A percentile compares a stretch with the other conserved stretches of the same genome.
Evolutionary conservation across 352 stramenopile species (phyloP).

Genomic region (Elongisporangium senticosum): DNA sequence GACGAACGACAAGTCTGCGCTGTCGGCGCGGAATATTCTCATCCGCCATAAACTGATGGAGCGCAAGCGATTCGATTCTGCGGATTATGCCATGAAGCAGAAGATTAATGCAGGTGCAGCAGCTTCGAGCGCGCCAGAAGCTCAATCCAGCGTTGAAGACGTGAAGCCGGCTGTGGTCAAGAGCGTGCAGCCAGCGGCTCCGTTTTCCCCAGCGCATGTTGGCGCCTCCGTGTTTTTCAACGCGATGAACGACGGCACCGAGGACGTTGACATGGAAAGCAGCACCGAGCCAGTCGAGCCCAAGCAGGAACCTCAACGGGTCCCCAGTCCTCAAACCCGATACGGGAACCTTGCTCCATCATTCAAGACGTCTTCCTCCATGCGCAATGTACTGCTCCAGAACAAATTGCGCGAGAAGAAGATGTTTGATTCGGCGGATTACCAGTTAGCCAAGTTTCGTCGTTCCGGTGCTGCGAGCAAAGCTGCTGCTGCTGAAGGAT

Average conservation of each 20-base stretch:
- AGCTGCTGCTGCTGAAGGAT: neutral
- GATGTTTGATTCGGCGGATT: conserved; percentile 76
- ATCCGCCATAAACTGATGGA: conserved; percentile 67
- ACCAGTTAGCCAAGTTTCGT: conserved; percentile 40
- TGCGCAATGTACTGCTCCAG: conserved; percentile 64
- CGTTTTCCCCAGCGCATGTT: conserved; percentile 30
- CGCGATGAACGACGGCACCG: conserved; percentile 25
- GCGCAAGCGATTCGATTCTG: conserved; percentile 80
- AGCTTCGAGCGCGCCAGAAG: conserved; percentile 6
- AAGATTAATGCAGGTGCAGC: neutral
- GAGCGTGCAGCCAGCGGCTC: neutral
- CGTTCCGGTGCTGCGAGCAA: neutral
- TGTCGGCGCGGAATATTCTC: conserved; percentile 78
- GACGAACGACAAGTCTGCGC: conserved; percentile 25
- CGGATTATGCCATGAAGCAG: conserved; percentile 77
- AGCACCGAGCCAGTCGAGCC: too few relatives aligned
- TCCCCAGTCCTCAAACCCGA: conserved; percentile 2
- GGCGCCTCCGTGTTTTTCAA: conserved; percentile 37
- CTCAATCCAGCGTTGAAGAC: neutral
- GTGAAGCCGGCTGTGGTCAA: neutral
- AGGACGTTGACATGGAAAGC: conserved; percentile 17
- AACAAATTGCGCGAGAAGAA: conserved; percentile 66
- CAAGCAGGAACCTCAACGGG: neutral
- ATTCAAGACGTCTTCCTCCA: conserved; percentile 29
- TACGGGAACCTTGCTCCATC: conserved; percentile 19